Conservation (phyloP, 371 early-diverging fungal species). For the Mortierella sp. region DNA sequence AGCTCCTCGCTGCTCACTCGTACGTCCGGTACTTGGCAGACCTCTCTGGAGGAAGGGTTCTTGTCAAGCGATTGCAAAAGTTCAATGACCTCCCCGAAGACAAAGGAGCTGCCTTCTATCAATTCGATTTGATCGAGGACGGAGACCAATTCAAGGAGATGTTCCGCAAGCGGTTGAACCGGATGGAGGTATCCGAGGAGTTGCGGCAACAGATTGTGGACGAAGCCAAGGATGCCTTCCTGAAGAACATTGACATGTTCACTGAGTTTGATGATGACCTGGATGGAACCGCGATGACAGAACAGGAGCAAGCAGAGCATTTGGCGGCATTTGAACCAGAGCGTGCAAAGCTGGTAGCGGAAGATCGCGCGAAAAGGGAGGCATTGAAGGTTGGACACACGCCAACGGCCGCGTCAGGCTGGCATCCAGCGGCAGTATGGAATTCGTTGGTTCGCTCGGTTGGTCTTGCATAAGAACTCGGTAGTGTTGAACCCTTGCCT, state of each 20-base stretch:
- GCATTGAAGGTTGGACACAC: no score
- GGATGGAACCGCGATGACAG: conserved; percentile 16
- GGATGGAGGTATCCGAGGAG: conserved; percentile 32
- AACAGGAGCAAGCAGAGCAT: conserved; percentile 14
- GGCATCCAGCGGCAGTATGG: conserved; percentile 11
- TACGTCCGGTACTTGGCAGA: conserved; percentile 74
- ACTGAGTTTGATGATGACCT: conserved; percentile 42
- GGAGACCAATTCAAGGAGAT: conserved; percentile 63
- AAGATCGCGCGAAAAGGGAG: no score
- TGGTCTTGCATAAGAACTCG: conserved; percentile 11
- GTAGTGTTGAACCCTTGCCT: no score
- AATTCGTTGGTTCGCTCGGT: conserved; percentile 16
- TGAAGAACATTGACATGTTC: conserved; percentile 40
- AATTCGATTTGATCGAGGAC: conserved; percentile 63
- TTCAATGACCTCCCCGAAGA: conserved; percentile 50
- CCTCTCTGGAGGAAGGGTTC: conserved; percentile 69
- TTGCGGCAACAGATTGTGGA: conserved; percentile 19
- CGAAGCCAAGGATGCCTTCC: conserved; percentile 29
- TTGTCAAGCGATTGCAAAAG: conserved; percentile 65
- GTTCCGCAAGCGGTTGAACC: conserved; percentile 65
- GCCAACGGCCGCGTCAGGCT: background rate
- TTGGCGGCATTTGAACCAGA: background rate
- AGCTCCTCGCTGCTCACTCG: conserved; percentile 66
- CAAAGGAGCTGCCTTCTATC: conserved; percentile 64
- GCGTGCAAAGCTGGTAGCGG: background rate